Base-by-base conservation (phyloP, 179 eudicot species). In the Beta lomatogona region DNA sequence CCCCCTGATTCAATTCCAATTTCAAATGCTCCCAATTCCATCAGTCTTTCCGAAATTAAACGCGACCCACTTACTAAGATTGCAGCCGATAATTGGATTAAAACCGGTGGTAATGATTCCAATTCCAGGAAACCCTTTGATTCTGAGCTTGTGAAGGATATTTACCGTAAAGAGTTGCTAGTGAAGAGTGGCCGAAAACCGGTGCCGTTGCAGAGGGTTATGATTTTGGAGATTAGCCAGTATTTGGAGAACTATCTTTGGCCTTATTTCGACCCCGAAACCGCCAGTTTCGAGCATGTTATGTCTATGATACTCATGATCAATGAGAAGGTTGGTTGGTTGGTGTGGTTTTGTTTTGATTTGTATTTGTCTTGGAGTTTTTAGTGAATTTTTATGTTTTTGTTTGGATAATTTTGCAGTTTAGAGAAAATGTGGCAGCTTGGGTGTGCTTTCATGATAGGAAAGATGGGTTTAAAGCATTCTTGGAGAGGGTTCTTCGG, bases 191-290 rank as follows among this genome's bases (percentile, higher is more conserved):
- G 90, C 1, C 87, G 91, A 57, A 93, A 89, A 75, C 90, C 97
- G 0, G 97, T 95, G 70, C 92, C 92, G 7, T 82, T 95, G 77
- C 98, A 93, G 83, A 87, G 98, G 82, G 99, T 94, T 61, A 95
- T 95, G 98, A 89, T 95, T 67, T 76, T 95, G 85, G 99, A 95
- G 81, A 97, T 95, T 45, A 95, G 99, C 63, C 99, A 95, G 92
- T 95, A 94, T 82, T 85, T 95, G 86, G 99, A 95, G 95, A 95
- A 92, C 75, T 95, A 95, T 77, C 86, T 95, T 16, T 94, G 94
- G 98, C 95, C 94, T 3, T 84, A 91, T 88, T 95, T 95, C 44
- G 89, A 89, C 64, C 91, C 93, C 0, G 87, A 88, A 41, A 87
- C 83, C 22, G 89, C 95, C 0, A 78, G 83, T 9, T 95, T 95